Base-by-base conservation (phyloP, 805 yeast genomes). In the Hanseniaspora hatyaiensis region DNA sequence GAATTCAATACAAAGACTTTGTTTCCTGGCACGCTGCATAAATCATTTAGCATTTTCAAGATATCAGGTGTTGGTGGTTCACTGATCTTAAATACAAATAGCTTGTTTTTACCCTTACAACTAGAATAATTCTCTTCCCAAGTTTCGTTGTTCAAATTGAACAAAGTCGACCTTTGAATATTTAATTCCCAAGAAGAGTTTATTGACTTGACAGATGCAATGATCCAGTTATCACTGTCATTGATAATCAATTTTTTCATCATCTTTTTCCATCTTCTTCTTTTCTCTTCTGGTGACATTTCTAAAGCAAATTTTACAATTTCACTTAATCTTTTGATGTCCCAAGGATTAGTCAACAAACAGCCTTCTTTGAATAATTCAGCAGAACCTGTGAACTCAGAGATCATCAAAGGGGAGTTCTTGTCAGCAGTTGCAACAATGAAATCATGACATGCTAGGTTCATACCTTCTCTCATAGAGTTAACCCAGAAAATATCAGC, bases 341-440 rank as follows among this genome's bases (percentile, higher is more conserved):
- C 89, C 94, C 96, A 92, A 1, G 98, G 98, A 57, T 92, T 92
- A 31, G 89, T 78, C 31, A 86, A 62, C 3, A 83, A 52, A 3
- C 95, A 80, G 11, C 94, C 88, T 22, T 74, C 65, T 12, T 70
- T 70, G 48, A 92, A 68, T 5, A 89, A 76, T 4, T 81, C 72
- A 0, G 97, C 95, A 9, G 95, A 83, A 1, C 98, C 98, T 1
- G 96, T 87, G 57, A 92, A 92, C 62, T 92, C 98, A 32, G 95
- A 83, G 48, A 92, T 64, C 39, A 92, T 73, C 52, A 89, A 70
- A 1, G 96, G 95, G 0, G 95, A 81, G 53, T 81, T 78, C 51
- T 75, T 75, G 34, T 74, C 76, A 19, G 69, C 65, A 1, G 92
- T 75, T 22, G 94, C 83, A 48, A 80, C 80, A 34, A 87, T 74